These are phyloP conservation scores for Rhizophagus clarus DNA, from an alignment of 192 early-diverging fungal genomes.

Conservation along the genomic window DNA sequence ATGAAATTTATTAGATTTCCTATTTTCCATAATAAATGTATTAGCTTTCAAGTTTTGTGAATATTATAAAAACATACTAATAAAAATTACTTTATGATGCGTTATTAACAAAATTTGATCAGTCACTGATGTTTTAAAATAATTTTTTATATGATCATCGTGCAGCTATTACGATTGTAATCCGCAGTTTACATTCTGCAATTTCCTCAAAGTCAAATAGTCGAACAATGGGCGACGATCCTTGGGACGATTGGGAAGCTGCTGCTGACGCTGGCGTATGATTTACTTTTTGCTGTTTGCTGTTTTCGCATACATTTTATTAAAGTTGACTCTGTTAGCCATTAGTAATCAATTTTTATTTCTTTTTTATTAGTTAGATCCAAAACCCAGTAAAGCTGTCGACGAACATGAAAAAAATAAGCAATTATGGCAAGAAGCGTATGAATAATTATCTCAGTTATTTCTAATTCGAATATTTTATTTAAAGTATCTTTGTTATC, in stretches of 20 bases:
- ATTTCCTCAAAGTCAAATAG: not conserved
- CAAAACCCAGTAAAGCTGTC: not conserved
- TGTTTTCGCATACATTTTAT: not conserved
- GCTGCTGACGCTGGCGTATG: slow-evolving; percentile 28
- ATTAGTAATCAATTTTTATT: not conserved
- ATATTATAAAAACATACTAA: too few relatives aligned
- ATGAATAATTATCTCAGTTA: not conserved
- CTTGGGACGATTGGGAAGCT: slow-evolving; percentile 34
- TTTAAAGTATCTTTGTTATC: not conserved
- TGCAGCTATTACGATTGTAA: not conserved
- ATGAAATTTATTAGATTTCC: slow-evolving; percentile 37
- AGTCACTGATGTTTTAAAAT: too few relatives aligned
- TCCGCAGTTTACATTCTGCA: not conserved
- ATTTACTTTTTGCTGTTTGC: not conserved
- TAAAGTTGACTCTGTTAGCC: not conserved
- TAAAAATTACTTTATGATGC: not conserved
- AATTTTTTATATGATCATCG: too few relatives aligned
- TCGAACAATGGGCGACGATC: slow-evolving; percentile 12
- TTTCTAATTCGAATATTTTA: not conserved
- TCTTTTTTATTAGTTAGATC: slow-evolving; percentile 13
- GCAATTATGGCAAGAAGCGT: slow-evolving; percentile 32
- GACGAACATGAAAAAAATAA: slow-evolving; percentile 28
- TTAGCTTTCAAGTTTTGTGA: not conserved
- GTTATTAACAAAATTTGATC: too few relatives aligned
- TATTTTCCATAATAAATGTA: slow-evolving; percentile 4